A percentile compares a stretch with the other conserved stretches of the same genome.
Conservation (phyloP, 2,329 filamentous ascomycete genomes). For the Cladorrhinum sp. region DNA sequence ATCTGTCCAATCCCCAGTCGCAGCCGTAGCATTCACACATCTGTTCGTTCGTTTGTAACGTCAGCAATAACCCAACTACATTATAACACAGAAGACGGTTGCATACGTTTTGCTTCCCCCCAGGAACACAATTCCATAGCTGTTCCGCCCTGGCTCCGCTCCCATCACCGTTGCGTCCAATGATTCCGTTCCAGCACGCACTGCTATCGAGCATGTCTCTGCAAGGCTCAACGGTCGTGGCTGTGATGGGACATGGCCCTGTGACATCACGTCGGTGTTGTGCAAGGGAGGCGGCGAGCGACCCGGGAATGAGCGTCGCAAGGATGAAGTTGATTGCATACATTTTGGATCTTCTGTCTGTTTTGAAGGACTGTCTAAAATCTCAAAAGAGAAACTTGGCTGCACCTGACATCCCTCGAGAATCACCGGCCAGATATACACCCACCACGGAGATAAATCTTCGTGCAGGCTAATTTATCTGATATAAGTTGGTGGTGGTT, state of each 20-base stretch:
- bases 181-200: slow-evolving; percentile 13
- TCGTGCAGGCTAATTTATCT: neutral
- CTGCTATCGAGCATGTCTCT: slow-evolving; percentile 10
- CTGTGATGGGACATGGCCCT: slow-evolving; percentile 6
- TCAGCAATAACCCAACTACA: too few relatives aligned
- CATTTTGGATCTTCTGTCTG: too few relatives aligned
- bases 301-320: neutral
- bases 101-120: slow-evolving; percentile 11
- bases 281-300: neutral
- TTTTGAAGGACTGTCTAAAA: too few relatives aligned
- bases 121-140: slow-evolving; percentile 10
- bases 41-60: neutral
- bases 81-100: too few relatives aligned
- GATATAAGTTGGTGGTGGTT: neutral
- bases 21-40: slow-evolving; percentile 12
- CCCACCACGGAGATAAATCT: neutral
- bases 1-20: slow-evolving; percentile 9
- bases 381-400: too few relatives aligned
- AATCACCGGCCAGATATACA: neutral
- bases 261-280: neutral
- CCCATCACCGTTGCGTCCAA: slow-evolving; percentile 7
- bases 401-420: neutral
- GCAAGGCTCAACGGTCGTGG: slow-evolving; percentile 3
- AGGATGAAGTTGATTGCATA: neutral
- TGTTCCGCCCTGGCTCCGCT: slow-evolving; percentile 1